Base-by-base conservation (phyloP, 305 asterid genomes). In the Fraxinus greggii region DNA sequence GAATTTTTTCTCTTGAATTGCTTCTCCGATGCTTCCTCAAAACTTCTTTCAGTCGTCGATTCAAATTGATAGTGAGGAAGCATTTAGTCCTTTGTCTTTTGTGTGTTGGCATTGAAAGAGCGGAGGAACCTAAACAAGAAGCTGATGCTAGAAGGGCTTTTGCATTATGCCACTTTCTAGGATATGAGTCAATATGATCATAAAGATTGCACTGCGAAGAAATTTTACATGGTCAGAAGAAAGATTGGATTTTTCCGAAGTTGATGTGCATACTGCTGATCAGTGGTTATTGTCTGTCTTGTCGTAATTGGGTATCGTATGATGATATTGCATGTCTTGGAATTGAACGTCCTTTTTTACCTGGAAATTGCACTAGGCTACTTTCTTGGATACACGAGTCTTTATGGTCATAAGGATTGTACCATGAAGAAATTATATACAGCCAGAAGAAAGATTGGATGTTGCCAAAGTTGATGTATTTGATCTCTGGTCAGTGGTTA, bases 101-200 rank as follows among this genome's bases (percentile, higher is more conserved):
- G 81, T 76, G 83, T 72, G 33, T 32, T 72, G 79, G 77, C 67
- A 31, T 77, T 74, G 21, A 29, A 54, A 59, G 78, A 79, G 75
- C 81, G 81, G 35, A 77, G 85, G 36, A 76, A 65, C 45, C 32
- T 77, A 78, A 59, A 54, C 51, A 10, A 54, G 76, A 78, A 70
- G 42, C 5, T 31, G 42, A 31, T 29, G 42, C 23, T 70, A 32
- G 75, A 29, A 70, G 76, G 23, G 76, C 38, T 29, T 70, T 17
- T 70, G 38, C 40, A n/a, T 15, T 70, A 32, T 3, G 12, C 40
- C 24, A 70, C 40, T 15, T 31, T 31, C 40, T 32, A 17, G 42
- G 42, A 26, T 65, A 1, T 7, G 32, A 65, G 33, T 65, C 35
- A 26, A 8, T 24, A 65, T 63, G 33, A 33, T 9, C 32, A 63